Evolutionary conservation across 768 basidiomycete genomes (phyloP).

Genomic region (Exidia glandulosa): DNA sequence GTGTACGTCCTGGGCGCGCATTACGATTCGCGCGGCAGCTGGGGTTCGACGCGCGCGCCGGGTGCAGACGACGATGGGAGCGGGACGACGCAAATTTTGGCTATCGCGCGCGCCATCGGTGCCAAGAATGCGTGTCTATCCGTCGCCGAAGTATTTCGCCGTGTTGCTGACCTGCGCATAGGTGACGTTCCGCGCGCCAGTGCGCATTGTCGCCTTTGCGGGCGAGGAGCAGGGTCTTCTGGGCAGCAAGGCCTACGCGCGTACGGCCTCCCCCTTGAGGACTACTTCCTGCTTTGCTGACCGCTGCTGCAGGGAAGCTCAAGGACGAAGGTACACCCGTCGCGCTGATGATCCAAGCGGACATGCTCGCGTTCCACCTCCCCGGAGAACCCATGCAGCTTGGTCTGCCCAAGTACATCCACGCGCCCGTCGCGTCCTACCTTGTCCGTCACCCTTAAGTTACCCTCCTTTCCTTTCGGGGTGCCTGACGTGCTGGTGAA

Average conservation of each 20-base stretch:
- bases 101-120: conserved; percentile 72
- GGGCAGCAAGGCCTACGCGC: conserved; percentile 70
- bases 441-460: not conserved
- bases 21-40: conserved; percentile 86
- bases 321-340: conserved; percentile 50
- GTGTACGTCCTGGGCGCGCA: conserved; percentile 68
- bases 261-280: no score
- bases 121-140: no score
- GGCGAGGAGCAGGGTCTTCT: conserved; percentile 87
- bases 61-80: conserved; percentile 57
- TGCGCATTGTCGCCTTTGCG: conserved; percentile 75
- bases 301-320: conserved; percentile 54
- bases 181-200: conserved; percentile 70
- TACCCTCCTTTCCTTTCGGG: conserved; percentile 38
- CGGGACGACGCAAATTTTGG: conserved; percentile 61
- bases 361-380: conserved; percentile 82
- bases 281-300: not conserved
- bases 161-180: no score
- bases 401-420: conserved; percentile 66
- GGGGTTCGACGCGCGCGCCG: conserved; percentile 60
- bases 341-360: conserved; percentile 79
- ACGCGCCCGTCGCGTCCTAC: not conserved
- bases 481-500: conserved; percentile 69
- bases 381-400: conserved; percentile 74
- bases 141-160: no score